Conservation (phyloP, 1,284 basidiomycete genomes). For the Gymnopus androsaceus region DNA sequence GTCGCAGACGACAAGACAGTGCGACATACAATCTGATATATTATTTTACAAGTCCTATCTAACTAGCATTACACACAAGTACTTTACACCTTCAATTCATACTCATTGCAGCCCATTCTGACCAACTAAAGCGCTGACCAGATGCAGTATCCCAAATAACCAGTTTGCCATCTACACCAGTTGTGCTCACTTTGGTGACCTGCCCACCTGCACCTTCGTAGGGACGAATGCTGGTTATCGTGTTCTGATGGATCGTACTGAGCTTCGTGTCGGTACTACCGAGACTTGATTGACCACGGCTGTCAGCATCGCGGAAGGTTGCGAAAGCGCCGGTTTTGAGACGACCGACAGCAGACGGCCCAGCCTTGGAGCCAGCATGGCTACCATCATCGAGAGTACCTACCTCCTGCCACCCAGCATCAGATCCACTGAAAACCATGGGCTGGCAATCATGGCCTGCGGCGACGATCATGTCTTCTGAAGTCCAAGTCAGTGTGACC, state of each 20-base stretch:
- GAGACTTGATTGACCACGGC: conserved; percentile 67
- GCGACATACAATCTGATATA: too few species aligned
- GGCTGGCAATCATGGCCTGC: conserved; percentile 99
- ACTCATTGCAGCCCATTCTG: conserved; percentile 53
- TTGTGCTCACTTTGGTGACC: conserved; percentile 83
- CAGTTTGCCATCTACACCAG: conserved; percentile 93
- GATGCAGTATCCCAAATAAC: conserved; percentile 86
- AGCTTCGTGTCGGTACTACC: conserved; percentile 68
- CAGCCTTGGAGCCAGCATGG: conserved; percentile 47
- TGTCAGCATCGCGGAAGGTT: conserved; percentile 92
- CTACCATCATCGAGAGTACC: conserved; percentile 86
- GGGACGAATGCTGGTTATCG: conserved; percentile 88
- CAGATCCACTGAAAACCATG: conserved; percentile 76
- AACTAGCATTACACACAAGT: not conserved
- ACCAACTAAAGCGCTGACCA: conserved; percentile 46
- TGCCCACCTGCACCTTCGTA: conserved; percentile 64
- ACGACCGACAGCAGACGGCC: conserved; percentile 65
- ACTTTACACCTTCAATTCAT: too few species aligned
- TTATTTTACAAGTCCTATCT: too few species aligned
- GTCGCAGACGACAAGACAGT: too few species aligned
- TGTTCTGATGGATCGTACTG: conserved; percentile 95
- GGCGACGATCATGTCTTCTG: conserved; percentile 81
- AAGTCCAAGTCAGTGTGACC: conserved; percentile 82
- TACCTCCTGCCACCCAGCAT: conserved; percentile 71
- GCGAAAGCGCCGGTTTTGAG: conserved; percentile 96